Conservation (phyloP, 129 eudicot species). For the Escallonia herrerae region DNA sequence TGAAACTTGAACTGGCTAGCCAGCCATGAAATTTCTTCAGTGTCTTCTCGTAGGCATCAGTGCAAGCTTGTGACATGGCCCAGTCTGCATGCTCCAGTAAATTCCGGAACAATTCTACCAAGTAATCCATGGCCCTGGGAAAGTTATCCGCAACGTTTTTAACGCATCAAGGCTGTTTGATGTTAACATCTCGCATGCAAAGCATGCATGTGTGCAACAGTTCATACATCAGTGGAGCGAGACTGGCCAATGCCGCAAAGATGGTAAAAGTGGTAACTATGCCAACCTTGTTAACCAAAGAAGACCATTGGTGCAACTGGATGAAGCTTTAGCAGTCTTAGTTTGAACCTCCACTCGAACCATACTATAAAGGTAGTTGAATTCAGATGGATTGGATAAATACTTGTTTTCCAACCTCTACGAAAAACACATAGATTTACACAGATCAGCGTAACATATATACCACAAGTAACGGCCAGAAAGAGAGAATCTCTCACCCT, state of each 20-base stretch:
- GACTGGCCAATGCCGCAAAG: neutral
- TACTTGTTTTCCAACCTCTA: constrained; percentile 84
- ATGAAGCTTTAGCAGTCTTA: constrained; percentile 77
- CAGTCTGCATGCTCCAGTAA: constrained; percentile 78
- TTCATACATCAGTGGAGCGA: neutral
- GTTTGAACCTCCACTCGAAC: constrained; percentile 80
- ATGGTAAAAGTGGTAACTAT: neutral
- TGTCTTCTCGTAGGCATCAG: constrained; percentile 75
- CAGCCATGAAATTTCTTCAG: constrained; percentile 97
- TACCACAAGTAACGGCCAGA: constrained; percentile 4
- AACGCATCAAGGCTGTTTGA: neutral
- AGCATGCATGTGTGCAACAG: constrained; percentile 1
- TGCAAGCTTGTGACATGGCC: constrained; percentile 87
- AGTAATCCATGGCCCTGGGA: constrained; percentile 82
- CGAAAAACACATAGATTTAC: constrained; percentile 6
- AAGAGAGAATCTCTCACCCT: neutral
- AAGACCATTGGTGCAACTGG: constrained; percentile 93
- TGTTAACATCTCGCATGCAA: neutral
- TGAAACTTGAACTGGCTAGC: constrained; percentile 90
- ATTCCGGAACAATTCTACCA: constrained; percentile 72
- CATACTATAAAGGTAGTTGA: constrained; percentile 56
- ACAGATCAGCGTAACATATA: neutral
- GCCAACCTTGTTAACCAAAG: constrained; percentile 91
- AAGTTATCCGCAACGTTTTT: neutral
- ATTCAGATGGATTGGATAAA: constrained; percentile 49